Conservation (phyloP, 2,329 filamentous ascomycete genomes). For the Cercospora canescens region DNA sequence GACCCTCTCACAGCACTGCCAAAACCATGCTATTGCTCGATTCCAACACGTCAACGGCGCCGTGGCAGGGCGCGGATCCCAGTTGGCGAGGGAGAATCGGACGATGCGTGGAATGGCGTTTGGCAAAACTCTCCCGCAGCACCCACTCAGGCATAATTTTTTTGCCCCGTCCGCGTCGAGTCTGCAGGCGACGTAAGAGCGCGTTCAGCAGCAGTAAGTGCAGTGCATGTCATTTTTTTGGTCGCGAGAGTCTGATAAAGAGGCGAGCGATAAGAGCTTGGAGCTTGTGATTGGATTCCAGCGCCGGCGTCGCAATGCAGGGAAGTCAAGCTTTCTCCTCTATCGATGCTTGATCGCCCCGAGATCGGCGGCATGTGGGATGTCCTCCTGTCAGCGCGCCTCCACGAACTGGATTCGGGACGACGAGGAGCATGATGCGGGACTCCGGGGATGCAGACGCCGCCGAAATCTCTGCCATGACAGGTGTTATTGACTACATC, state of each 20-base stretch:
- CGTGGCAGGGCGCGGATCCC: not conserved
- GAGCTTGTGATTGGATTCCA: slow-evolving; percentile 5
- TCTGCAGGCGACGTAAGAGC: slow-evolving; percentile 3
- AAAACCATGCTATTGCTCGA: slow-evolving; percentile 8
- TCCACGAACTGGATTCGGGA: not conserved
- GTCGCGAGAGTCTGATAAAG: not conserved
- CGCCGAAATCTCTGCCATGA: not conserved
- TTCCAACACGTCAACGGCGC: slow-evolving; percentile 14
- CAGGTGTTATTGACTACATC: not conserved
- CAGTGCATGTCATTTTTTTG: slow-evolving; percentile 2
- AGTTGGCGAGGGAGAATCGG: not conserved
- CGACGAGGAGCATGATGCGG: not conserved
- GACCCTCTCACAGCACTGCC: not conserved
- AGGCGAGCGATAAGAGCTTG: not conserved
- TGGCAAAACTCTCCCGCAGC: not conserved
- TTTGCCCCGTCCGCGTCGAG: not conserved
- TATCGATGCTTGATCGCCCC: not conserved
- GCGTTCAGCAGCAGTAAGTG: not conserved
- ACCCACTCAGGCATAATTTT: not conserved
- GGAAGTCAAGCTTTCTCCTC: slow-evolving; percentile 1
- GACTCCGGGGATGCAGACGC: not conserved
- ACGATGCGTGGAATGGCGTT: not conserved
- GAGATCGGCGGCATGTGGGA: slow-evolving; percentile 4
- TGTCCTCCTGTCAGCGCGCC: not conserved
- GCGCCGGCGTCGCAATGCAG: not conserved